Evolutionary conservation across 2,329 filamentous ascomycete species (phyloP).

Genomic region (Ophiostoma sp.): DNA sequence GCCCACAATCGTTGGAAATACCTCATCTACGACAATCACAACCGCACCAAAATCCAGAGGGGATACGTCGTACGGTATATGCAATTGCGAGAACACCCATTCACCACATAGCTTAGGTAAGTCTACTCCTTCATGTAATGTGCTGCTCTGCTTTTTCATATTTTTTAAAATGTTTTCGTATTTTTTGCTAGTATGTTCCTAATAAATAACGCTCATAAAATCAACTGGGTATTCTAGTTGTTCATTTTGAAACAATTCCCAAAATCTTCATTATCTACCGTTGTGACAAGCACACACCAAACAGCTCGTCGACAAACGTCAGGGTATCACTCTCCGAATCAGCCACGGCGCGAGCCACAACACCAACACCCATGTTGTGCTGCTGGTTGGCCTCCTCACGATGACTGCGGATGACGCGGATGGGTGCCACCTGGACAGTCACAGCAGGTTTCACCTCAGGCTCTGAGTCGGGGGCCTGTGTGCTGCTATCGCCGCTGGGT

Average conservation of each 20-base stretch:
- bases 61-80: neutral
- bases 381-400: constrained; percentile 14
- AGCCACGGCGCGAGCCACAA: constrained; percentile 18
- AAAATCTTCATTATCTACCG: neutral
- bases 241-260: neutral
- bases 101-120: neutral
- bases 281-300: constrained; percentile 20
- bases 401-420: constrained; percentile 20
- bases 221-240: constrained; percentile 12
- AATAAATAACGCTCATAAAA: neutral
- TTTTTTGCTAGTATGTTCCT: neutral
- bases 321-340: constrained; percentile 14
- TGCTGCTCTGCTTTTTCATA: neutral
- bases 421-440: constrained; percentile 15
- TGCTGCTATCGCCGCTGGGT: neutral
- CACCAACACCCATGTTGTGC: constrained; percentile 20
- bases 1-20: too few relatives aligned
- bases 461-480: neutral
- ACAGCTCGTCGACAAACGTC: constrained; percentile 26
- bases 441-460: neutral
- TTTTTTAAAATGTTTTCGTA: neutral
- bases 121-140: neutral
- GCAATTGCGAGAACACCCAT: neutral
- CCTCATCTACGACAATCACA: neutral
- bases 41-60: neutral